A percentile compares a stretch with the other conserved stretches of the same genome.
Conservation (phyloP, 305 asterid species). For the Fraxinus paxiana region DNA sequence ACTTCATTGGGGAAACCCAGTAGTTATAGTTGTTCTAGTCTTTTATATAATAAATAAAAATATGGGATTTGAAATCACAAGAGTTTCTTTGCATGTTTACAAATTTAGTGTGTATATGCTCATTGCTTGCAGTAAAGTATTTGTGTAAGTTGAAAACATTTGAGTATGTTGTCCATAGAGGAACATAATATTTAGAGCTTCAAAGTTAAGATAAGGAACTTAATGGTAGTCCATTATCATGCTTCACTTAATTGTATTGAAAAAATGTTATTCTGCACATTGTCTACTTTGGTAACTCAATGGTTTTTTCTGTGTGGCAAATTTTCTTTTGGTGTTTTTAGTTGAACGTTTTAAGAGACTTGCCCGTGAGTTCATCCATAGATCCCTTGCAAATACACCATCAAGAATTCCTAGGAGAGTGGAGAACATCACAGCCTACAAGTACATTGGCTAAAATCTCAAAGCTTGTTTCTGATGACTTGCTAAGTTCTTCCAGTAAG, state of each 20-base stretch:
- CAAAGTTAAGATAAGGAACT: neutral
- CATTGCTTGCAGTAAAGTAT: neutral
- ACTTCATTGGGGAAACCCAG: neutral
- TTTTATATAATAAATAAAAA: neutral
- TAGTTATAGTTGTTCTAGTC: neutral
- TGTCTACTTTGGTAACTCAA: neutral
- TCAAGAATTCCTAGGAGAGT: conserved; percentile 39
- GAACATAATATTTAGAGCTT: neutral
- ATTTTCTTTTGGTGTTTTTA: conserved; percentile 27
- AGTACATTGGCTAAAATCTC: conserved; percentile 26
- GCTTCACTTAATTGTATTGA: neutral
- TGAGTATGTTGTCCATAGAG: neutral
- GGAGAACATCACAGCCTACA: conserved; percentile 33
- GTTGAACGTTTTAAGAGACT: conserved; percentile 39
- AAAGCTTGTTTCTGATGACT: conserved; percentile 34
- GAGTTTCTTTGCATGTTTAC: neutral
- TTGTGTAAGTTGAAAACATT: conserved; percentile 5
- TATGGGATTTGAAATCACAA: neutral
- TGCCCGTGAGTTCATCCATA: conserved; percentile 31
- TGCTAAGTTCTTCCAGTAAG: conserved; percentile 42
- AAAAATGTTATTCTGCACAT: neutral
- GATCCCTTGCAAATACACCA: conserved; percentile 40
- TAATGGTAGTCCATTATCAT: neutral
- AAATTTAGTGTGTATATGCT: neutral
- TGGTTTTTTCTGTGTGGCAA: conserved; percentile 16